Evolutionary conservation across 2,329 filamentous ascomycete species (phyloP).

Genomic region (Phialophora expanda): DNA sequence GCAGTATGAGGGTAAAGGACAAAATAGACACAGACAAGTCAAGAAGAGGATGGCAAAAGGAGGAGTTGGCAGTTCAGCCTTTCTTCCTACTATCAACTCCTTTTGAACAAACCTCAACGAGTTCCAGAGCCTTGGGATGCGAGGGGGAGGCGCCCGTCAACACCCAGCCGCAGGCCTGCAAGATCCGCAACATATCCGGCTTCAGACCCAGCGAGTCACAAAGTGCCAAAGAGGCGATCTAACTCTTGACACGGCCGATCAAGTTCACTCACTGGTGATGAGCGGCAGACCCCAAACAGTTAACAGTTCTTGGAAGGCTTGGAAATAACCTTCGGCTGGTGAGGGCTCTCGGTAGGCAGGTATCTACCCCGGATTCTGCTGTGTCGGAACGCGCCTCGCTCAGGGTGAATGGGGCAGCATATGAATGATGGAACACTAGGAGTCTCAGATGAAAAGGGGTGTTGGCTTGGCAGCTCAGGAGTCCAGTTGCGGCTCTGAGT

Average conservation of each 20-base stretch:
- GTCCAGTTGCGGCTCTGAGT: background rate
- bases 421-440: background rate
- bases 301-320: constrained; percentile 5
- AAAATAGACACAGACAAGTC: background rate
- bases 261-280: background rate
- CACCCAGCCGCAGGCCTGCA: background rate
- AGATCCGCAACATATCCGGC: constrained; percentile 5
- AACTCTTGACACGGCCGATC: background rate
- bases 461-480: constrained; percentile 2
- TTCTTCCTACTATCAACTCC: background rate
- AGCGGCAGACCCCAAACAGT: constrained; percentile 6
- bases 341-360: background rate
- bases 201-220: background rate
- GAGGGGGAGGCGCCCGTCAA: constrained; percentile 2
- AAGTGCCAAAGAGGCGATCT: background rate
- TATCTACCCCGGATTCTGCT: constrained; percentile 5
- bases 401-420: background rate
- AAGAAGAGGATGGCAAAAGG: background rate
- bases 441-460: background rate
- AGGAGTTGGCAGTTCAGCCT: background rate
- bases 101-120: constrained; percentile 1
- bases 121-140: background rate
- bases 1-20: background rate
- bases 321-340: background rate
- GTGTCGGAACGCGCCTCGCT: background rate